Conservation (phyloP, 495 filamentous ascomycete species). For the Niebla homalea region DNA sequence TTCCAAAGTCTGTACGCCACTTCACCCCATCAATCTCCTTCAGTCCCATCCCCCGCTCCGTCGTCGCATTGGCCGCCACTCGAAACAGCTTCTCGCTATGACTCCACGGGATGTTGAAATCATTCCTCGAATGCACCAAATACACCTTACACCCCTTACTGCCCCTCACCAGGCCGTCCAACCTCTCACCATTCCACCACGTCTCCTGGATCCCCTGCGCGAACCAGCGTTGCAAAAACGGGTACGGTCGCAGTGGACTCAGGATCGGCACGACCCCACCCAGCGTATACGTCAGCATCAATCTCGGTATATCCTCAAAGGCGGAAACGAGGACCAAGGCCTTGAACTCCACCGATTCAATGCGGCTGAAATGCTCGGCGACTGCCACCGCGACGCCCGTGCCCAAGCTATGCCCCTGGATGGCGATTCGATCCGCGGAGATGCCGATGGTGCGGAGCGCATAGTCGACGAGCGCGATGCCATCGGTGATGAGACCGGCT, state of each 20-base stretch:
- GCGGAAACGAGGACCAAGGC: slow-evolving; percentile 66
- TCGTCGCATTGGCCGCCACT: slow-evolving; percentile 40
- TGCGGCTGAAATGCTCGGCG: slow-evolving; percentile 45
- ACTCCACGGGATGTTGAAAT: slow-evolving; percentile 59
- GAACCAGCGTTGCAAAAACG: slow-evolving; percentile 34
- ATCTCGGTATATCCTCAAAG: slow-evolving; percentile 58
- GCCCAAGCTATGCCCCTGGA: slow-evolving; percentile 82
- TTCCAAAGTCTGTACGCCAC: slow-evolving; percentile 4
- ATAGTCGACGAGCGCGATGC: slow-evolving; percentile 55
- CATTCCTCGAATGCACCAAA: slow-evolving; percentile 64
- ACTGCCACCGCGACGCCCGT: slow-evolving; percentile 68
- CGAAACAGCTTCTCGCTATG: slow-evolving; percentile 45
- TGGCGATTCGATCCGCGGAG: slow-evolving; percentile 54
- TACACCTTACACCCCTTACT: slow-evolving; percentile 45
- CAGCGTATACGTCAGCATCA: slow-evolving; percentile 60
- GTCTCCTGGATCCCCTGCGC: slow-evolving; percentile 35
- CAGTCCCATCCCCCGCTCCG: slow-evolving; percentile 16
- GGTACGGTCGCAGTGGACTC: slow-evolving; percentile 52
- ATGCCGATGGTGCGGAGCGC: slow-evolving; percentile 46
- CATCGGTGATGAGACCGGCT: slow-evolving; percentile 69
- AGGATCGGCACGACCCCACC: slow-evolving; percentile 67
- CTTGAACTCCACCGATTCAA: slow-evolving; percentile 33
- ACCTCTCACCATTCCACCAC: slow-evolving; percentile 36
- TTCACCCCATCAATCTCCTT: slow-evolving; percentile 16
- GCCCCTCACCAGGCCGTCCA: neutral